Base-by-base conservation (phyloP, 1,284 basidiomycete genomes). In the Neolentinus lepideus region DNA sequence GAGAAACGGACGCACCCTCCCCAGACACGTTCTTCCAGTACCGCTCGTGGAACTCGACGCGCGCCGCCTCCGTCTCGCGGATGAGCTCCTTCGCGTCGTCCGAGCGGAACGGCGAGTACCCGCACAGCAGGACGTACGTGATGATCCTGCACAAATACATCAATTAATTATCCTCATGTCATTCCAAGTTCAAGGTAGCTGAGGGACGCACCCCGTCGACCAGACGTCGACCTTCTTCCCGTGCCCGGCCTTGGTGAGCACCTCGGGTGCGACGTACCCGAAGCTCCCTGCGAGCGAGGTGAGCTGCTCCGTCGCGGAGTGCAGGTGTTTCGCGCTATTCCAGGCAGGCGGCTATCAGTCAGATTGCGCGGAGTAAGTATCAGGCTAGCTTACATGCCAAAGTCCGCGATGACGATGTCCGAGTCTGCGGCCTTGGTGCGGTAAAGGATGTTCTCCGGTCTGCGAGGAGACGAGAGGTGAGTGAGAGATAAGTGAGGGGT, bases 211-310 rank as follows among this genome's bases (percentile, higher is more conserved):
- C 89, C 96, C 96, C 10, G 88, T 87, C 52, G 88, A 88, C 96
- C 96, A 98, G 43, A 96, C 73, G 68, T 98, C 96, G 10, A 98
- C 94, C 4, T 91, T 84, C 68, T 93, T 93, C 33, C 94, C 88
- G 66, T 99, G 94, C 0, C 92, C 92, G 38, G 80, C 71, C 63
- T 90, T 86, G 58, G 80, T 82, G 25, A 98, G 75, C 3, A 99
- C 90, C 68, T 99, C 96, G 1, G 93, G 93, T 1, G 95, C 94
- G 21, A 95, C 92, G 65, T 98, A 98, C 1, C 95, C 95, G 59
- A 96, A 87, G 62, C 88, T 92, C 0, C 96, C 96, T 0, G 94
- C 95, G 1, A 96, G 73, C 0, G 85, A 84, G 24, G 83, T 84
- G 1, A 98, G 74, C 58, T 89, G 84, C 65, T 96, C 90, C 31